These are phyloP conservation scores for Salix suchowensis DNA, from an alignment of 345 rosid species.

Conservation along the genomic window DNA sequence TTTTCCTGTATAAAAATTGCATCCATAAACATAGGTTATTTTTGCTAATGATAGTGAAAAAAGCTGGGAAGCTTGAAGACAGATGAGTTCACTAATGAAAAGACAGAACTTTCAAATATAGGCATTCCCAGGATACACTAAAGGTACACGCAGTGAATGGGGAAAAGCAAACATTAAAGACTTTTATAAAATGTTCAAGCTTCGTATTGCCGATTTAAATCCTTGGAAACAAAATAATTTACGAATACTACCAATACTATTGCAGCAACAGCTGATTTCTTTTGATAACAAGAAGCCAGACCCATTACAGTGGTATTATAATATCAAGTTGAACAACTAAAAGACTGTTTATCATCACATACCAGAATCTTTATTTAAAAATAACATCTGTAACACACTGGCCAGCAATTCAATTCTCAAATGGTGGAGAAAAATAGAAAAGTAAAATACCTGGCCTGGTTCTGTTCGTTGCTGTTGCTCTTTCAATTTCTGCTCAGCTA, in stretches of 20 bases:
- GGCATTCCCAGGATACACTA: not conserved
- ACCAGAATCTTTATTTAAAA: too few species aligned
- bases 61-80: not conserved
- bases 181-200: not conserved
- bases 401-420: conserved; percentile 4
- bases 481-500: conserved; percentile 62
- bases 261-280: not conserved
- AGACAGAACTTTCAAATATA: not conserved
- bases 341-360: too few species aligned
- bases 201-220: not conserved
- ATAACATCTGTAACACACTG: not conserved
- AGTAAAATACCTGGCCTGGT: conserved; percentile 44
- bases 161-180: not conserved
- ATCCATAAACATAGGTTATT: too few species aligned
- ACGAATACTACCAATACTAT: too few species aligned
- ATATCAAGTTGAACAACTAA: not conserved
- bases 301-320: not conserved
- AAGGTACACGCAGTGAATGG: not conserved
- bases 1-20: too few species aligned
- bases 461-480: conserved; percentile 49
- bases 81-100: not conserved
- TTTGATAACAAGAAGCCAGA: not conserved
- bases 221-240: not conserved
- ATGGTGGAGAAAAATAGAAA: not conserved
- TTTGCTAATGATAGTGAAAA: too few species aligned